Conservation (phyloP, 805 yeast genomes). For the Pichia cephalocereana region DNA sequence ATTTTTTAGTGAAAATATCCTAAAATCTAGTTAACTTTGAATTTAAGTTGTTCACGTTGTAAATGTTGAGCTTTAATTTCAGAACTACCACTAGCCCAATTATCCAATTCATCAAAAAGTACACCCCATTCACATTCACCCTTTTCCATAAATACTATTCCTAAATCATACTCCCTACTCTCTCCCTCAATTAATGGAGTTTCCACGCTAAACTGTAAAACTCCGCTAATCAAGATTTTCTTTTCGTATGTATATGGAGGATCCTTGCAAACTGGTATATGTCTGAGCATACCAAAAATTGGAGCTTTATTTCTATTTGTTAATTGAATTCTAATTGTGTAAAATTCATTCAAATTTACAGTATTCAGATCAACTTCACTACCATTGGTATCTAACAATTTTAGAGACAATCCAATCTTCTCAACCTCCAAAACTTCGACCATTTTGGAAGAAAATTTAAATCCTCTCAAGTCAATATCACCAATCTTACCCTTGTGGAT, state of each 20-base stretch:
- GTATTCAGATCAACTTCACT: constrained; percentile 13
- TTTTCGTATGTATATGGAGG: constrained; percentile 35
- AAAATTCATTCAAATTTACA: constrained; percentile 39
- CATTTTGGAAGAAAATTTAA: constrained; percentile 57
- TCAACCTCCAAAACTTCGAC: constrained; percentile 43
- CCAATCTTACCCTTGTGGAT: constrained; percentile 37
- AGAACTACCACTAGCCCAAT: constrained; percentile 15
- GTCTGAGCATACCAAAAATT: constrained; percentile 50
- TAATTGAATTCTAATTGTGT: constrained; percentile 40
- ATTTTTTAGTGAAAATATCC: no score
- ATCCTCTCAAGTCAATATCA: constrained; percentile 53
- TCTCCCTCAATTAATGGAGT: constrained; percentile 35
- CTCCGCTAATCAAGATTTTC: constrained; percentile 63
- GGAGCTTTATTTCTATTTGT: constrained; percentile 35
- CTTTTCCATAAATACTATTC: constrained; percentile 57
- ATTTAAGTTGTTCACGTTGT: constrained; percentile 30
- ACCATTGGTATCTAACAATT: constrained; percentile 14
- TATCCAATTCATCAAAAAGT: constrained; percentile 38
- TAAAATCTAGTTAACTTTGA: constrained; percentile 11
- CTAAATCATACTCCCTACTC: constrained; percentile 34
- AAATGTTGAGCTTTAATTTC: constrained; percentile 26
- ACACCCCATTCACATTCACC: constrained; percentile 84
- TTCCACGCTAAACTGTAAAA: constrained; percentile 47
- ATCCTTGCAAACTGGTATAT: constrained; percentile 37
- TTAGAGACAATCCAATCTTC: constrained; percentile 34